These are phyloP conservation scores for Aegilops tauschii DNA, from an alignment of 176 grass and related monocot species.

Conservation along the genomic window DNA sequence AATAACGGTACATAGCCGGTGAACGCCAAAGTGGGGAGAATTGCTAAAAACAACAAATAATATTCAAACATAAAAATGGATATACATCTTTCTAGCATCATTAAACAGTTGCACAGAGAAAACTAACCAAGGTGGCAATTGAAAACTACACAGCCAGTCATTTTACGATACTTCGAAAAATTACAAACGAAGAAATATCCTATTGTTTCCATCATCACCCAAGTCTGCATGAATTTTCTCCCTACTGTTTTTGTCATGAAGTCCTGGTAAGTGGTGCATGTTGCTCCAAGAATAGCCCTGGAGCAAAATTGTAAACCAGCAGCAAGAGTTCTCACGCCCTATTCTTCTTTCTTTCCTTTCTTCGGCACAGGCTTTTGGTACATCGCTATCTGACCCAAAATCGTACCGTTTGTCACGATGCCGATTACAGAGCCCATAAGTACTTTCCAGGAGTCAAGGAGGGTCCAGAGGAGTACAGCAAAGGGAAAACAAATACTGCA, in stretches of 20 bases:
- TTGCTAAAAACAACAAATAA: background rate
- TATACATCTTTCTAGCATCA: background rate
- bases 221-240: background rate
- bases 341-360: slow-evolving; percentile 83
- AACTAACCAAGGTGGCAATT: background rate
- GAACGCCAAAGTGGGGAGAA: too few species aligned
- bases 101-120: background rate
- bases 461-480: background rate
- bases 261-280: background rate
- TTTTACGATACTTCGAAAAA: background rate
- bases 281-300: background rate
- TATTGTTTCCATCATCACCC: background rate
- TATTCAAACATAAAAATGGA: background rate
- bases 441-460: slow-evolving; percentile 72
- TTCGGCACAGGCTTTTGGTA: slow-evolving; percentile 61
- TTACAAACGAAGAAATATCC: background rate
- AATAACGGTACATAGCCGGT: too few species aligned
- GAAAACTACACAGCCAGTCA: background rate
- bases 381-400: slow-evolving; percentile 70
- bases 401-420: slow-evolving; percentile 77
- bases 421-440: slow-evolving; percentile 79
- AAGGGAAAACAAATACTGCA: background rate
- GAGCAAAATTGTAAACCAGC: slow-evolving; percentile 1
- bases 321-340: background rate
- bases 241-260: background rate